A percentile compares a stretch with the other conserved stretches of the same genome.
phyloP scores from a whole-genome alignment of 2,329 filamentous ascomycete species.

The Sodiomyces alkalinus region DNA sequence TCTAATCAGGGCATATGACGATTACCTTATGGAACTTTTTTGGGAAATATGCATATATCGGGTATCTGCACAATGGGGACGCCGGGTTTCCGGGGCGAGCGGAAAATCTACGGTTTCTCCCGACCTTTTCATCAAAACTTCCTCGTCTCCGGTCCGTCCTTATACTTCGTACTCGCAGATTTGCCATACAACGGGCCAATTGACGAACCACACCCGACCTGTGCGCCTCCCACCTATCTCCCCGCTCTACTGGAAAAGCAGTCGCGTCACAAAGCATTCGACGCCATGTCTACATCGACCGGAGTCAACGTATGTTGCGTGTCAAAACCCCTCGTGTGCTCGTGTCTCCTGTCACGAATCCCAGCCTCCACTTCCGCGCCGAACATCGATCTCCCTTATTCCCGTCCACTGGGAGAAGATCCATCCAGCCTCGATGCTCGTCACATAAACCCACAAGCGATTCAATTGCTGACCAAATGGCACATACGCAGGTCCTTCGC shows the following conservation, averaged over 20 bases:
- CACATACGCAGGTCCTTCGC: conserved; percentile 68
- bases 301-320: conserved; percentile 48
- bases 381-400: conserved; percentile 1
- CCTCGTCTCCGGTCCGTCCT: too few relatives aligned
- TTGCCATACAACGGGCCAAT: conserved; percentile 28
- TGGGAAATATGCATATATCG: too few relatives aligned
- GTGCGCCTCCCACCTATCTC: conserved; percentile 17
- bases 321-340: conserved; percentile 10
- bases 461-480: background rate
- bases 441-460: background rate
- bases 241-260: conserved; percentile 20
- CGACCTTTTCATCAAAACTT: conserved; percentile 26
- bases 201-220: conserved; percentile 25
- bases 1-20: too few relatives aligned
- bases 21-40: too few relatives aligned
- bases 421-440: background rate
- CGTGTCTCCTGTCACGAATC: background rate
- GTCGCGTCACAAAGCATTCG: conserved; percentile 26
- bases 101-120: conserved; percentile 33
- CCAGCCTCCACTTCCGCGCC: conserved; percentile 1
- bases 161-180: too few relatives aligned
- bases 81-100: too few relatives aligned
- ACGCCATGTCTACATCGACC: conserved; percentile 45
- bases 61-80: too few relatives aligned
- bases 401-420: too few relatives aligned